phyloP scores from a whole-genome alignment of 371 early-diverging fungal species.

The Neoconidiobolus thromboides region DNA sequence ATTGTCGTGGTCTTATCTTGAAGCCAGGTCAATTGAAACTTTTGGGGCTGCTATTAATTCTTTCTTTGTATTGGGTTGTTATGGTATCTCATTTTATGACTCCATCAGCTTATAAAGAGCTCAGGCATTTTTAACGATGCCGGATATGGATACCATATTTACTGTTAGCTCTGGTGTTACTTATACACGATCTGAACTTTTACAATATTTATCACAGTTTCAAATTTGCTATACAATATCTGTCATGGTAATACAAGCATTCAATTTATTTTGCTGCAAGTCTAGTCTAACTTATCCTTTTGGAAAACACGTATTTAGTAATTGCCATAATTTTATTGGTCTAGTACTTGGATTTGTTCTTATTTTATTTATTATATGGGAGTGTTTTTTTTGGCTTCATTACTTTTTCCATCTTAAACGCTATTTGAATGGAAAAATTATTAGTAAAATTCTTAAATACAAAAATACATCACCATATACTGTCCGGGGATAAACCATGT shows the following conservation, averaged over 20 bases:
- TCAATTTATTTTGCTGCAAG: slow-evolving; percentile 86
- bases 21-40: slow-evolving; percentile 63
- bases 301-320: slow-evolving; percentile 60
- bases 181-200: slow-evolving; percentile 26
- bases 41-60: slow-evolving; percentile 49
- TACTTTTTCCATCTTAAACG: no score
- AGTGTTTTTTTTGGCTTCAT: no score
- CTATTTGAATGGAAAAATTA: no score
- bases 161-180: slow-evolving; percentile 12
- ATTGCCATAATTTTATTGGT: slow-evolving; percentile 42
- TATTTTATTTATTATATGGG: slow-evolving; percentile 49
- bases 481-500: slow-evolving; percentile 52
- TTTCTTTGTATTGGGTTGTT: slow-evolving; percentile 41
- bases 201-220: slow-evolving; percentile 32
- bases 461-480: no score
- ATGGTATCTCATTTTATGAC: slow-evolving; percentile 17
- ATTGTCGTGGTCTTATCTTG: slow-evolving; percentile 73
- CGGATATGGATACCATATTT: slow-evolving; percentile 17
- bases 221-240: slow-evolving; percentile 62
- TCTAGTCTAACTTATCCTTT: slow-evolving; percentile 48
- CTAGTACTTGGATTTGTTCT: slow-evolving; percentile 35
- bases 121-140: slow-evolving; percentile 28
- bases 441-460: no score
- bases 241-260: slow-evolving; percentile 69
- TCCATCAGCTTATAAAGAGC: not conserved